Base-by-base conservation (phyloP, 2,329 filamentous ascomycete species). In the Penicillium nordicum region DNA sequence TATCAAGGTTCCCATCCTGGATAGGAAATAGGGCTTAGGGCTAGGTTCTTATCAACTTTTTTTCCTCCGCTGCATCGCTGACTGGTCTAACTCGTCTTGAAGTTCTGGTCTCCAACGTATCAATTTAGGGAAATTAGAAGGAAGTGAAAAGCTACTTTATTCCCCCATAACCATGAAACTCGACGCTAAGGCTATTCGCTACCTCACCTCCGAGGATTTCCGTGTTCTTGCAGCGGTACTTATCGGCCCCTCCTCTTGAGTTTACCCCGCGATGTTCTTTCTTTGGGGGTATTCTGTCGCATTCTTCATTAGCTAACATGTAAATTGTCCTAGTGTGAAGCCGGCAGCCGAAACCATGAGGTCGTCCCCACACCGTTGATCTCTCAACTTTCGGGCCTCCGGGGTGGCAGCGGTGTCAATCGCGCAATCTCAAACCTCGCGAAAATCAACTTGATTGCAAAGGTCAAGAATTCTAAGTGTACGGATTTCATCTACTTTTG, bases 321-420 rank as follows among this genome's bases (percentile, higher is more conserved):
- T 42, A 46, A 21, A 32, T 25, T 5, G 1, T 38, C 50, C 53
- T 74, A 96, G 92, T 90, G 95, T 68, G 94, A 99, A 75, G 87
- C 88, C 76, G 93, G 92, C 69, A 95, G 89, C 76, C 92, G 90
- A 74, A 97, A 97, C 77, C 94, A 99, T 79, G 94, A 99, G 78
- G 83, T 99, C 55, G 93, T 99, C 2, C 94, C 94, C 8, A 97
- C 93, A 14, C 80, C 90, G 4, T 76, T 97, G 62, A 97, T 99
- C 63, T 86, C 88, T 57, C 89, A 90, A 69, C 83, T 96, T 27
- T 86, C 93, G 7, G 88, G 89, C 40, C 84, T 96, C 37, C 87
- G 90, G 54, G 89, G 89, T 55, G 84, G 84, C 63, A 88, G 83
- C 66, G 89, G 90, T 58, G 91, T 96, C 21, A 89, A 94, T 74